Evolutionary conservation across 768 basidiomycete genomes (phyloP).

Genomic region (Dioszegia hungarica): DNA sequence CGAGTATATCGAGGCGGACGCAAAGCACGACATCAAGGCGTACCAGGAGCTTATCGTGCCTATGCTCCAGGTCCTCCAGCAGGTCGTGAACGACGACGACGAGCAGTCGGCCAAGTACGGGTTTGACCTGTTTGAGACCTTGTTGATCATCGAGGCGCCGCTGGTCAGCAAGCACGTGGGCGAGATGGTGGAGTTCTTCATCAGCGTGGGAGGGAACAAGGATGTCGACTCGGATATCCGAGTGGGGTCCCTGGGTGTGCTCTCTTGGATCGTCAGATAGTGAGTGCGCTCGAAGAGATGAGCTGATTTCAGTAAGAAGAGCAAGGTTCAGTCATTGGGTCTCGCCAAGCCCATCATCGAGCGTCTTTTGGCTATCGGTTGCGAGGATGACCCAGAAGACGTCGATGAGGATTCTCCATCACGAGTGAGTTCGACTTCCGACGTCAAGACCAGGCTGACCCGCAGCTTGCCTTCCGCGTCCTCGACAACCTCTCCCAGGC

Average conservation of each 20-base stretch:
- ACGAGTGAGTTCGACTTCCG: slow-evolving; percentile 57
- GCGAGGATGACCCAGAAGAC: slow-evolving; percentile 90
- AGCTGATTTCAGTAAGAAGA: slow-evolving; percentile 75
- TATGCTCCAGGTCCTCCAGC: slow-evolving; percentile 84
- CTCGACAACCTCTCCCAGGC: slow-evolving; percentile 88
- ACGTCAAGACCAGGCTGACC: neutral
- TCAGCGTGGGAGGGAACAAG: slow-evolving; percentile 74
- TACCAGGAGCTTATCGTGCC: slow-evolving; percentile 81
- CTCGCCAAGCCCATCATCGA: slow-evolving; percentile 81
- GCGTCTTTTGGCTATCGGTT: slow-evolving; percentile 87
- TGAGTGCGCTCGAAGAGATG: no score
- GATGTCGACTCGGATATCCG: slow-evolving; percentile 72
- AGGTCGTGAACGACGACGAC: slow-evolving; percentile 71
- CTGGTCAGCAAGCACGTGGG: slow-evolving; percentile 81
- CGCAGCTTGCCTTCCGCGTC: slow-evolving; percentile 83
- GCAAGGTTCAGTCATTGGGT: slow-evolving; percentile 79
- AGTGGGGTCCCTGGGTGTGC: slow-evolving; percentile 81
- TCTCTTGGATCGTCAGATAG: slow-evolving; percentile 98
- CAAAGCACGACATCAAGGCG: slow-evolving; percentile 77
- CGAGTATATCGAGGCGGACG: slow-evolving; percentile 81
- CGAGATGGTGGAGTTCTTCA: slow-evolving; percentile 80
- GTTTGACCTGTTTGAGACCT: slow-evolving; percentile 93
- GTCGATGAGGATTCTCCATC: slow-evolving; percentile 82
- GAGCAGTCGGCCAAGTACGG: slow-evolving; percentile 78
- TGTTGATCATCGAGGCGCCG: slow-evolving; percentile 93